Percentiles rank a stretch among this genome's conserved stretches.
phyloP scores from a whole-genome alignment of 2,329 filamentous ascomycete genomes.

The Emergomyces africanus region DNA sequence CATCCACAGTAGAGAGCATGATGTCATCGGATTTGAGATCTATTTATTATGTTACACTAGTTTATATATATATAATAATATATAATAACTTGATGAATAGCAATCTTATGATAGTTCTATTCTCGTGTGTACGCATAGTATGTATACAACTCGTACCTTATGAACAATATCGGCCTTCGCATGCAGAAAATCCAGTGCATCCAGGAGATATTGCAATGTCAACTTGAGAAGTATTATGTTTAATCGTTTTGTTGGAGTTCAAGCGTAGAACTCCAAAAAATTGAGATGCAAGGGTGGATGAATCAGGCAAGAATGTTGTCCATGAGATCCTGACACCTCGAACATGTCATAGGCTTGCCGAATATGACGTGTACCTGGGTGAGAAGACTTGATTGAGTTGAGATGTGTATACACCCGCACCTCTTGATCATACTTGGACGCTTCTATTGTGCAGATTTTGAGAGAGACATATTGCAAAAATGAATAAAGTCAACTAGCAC shows the following conservation, averaged over 20 bases:
- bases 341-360: neutral
- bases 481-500: no score
- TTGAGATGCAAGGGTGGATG: neutral
- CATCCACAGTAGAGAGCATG: conserved; percentile 16
- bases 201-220: conserved; percentile 13
- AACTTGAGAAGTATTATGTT: conserved; percentile 13
- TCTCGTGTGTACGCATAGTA: no score
- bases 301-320: neutral
- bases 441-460: neutral
- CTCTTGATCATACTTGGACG: neutral
- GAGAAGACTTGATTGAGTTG: neutral
- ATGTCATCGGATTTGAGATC: conserved; percentile 20
- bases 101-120: no score
- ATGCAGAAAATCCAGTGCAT: conserved; percentile 18
- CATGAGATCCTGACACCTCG: neutral
- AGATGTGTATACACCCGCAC: neutral
- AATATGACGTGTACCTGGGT: neutral
- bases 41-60: conserved; percentile 1
- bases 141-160: conserved; percentile 12
- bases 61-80: no score
- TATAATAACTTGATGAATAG: no score
- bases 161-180: conserved; percentile 15
- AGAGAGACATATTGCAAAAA: neutral
- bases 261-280: neutral
- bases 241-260: conserved; percentile 7